A percentile compares a stretch with the other conserved stretches of the same genome.
Evolutionary conservation across 2,329 filamentous ascomycete genomes (phyloP).

Genomic region (Colletotrichum sidae): DNA sequence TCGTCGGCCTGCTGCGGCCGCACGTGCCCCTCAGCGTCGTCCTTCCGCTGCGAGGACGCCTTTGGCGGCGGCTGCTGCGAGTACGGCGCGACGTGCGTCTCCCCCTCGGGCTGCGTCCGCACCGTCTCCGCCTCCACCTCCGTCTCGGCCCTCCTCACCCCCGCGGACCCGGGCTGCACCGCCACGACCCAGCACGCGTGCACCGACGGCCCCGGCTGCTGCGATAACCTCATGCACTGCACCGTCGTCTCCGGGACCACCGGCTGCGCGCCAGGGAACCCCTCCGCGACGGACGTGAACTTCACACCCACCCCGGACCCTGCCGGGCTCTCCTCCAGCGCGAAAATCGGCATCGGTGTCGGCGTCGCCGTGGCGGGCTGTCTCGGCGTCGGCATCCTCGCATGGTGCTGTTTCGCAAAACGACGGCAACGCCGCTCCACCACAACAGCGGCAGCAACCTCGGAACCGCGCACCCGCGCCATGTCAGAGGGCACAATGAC

Average conservation of each 20-base stretch:
- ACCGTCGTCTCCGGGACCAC: conserved; percentile 50
- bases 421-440: conserved; percentile 46
- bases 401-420: conserved; percentile 61
- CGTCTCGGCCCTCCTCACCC: conserved; percentile 45
- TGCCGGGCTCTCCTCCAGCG: conserved; percentile 56
- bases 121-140: conserved; percentile 41
- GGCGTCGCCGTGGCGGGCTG: conserved; percentile 60
- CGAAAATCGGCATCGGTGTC: conserved; percentile 68
- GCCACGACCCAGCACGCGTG: conserved; percentile 56
- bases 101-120: conserved; percentile 49
- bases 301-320: conserved; percentile 41
- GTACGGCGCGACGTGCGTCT: conserved; percentile 56
- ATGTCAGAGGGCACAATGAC: conserved; percentile 49
- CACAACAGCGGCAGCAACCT: conserved; percentile 23
- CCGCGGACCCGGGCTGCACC: conserved; percentile 57
- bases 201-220: conserved; percentile 58
- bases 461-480: conserved; percentile 30
- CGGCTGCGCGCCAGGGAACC: conserved; percentile 53
- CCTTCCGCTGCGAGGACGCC: conserved; percentile 56
- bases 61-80: conserved; percentile 63
- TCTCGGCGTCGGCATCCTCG: conserved; percentile 53
- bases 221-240: conserved; percentile 57
- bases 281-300: conserved; percentile 47
- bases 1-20: conserved; percentile 53
- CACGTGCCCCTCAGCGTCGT: conserved; percentile 52